These are phyloP conservation scores for Zymoseptoria tritici DNA, from an alignment of 2,329 filamentous ascomycete genomes.

Conservation along the genomic window DNA sequence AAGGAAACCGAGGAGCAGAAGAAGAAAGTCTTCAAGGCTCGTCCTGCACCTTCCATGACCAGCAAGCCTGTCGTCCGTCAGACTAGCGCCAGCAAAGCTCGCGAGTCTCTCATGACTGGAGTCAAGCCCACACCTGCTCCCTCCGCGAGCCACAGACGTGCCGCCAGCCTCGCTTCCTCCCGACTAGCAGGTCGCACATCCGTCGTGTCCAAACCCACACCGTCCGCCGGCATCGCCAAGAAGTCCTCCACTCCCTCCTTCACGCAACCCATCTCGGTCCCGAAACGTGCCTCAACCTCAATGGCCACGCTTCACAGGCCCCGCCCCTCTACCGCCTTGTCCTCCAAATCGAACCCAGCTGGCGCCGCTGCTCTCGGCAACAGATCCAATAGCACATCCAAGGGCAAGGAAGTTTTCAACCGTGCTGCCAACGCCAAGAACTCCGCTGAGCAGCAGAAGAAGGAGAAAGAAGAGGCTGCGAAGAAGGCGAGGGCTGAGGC, in stretches of 20 bases:
- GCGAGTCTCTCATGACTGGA: slow-evolving; percentile 32
- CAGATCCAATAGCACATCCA: slow-evolving; percentile 23
- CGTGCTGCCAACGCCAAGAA: slow-evolving; percentile 37
- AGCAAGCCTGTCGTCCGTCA: slow-evolving; percentile 34
- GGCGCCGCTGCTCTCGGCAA: background rate
- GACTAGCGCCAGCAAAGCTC: slow-evolving; percentile 40
- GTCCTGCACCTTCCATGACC: slow-evolving; percentile 33
- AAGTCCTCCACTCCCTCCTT: slow-evolving; percentile 8
- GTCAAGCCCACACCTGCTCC: slow-evolving; percentile 4
- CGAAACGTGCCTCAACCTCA: slow-evolving; percentile 13
- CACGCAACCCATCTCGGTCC: slow-evolving; percentile 8
- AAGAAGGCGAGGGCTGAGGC: slow-evolving; percentile 40
- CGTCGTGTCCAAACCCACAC: background rate
- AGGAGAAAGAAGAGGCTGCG: slow-evolving; percentile 42
- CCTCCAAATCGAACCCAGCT: slow-evolving; percentile 7
- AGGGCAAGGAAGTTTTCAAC: slow-evolving; percentile 42
- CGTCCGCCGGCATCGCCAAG: slow-evolving; percentile 2
- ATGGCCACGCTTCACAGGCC: slow-evolving; percentile 8
- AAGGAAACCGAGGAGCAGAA: slow-evolving; percentile 33
- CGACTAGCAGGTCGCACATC: slow-evolving; percentile 5
- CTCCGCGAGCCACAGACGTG: slow-evolving; percentile 12
- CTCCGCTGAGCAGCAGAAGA: slow-evolving; percentile 33
- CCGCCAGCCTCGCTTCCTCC: slow-evolving; percentile 18
- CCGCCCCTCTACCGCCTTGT: slow-evolving; percentile 7
- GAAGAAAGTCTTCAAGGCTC: slow-evolving; percentile 41